A percentile compares a stretch with the other conserved stretches of the same genome.
Evolutionary conservation across 805 yeast species (phyloP).

Genomic region (Jamesozyma lodderae): DNA sequence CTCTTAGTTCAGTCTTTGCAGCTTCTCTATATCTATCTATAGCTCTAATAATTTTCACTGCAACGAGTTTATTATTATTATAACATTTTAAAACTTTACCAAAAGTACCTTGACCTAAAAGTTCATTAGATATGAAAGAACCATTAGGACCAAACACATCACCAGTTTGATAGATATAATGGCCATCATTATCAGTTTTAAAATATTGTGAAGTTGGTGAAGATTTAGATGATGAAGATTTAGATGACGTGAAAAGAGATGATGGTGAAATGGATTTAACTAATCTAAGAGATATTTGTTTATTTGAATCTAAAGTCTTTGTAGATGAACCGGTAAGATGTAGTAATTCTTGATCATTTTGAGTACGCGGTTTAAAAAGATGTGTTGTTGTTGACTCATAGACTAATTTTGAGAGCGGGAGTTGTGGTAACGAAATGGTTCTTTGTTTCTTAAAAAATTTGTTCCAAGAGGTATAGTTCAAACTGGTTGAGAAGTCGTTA

Average conservation of each 20-base stretch:
- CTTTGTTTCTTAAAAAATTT: constrained; percentile 33
- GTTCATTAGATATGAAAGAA: constrained; percentile 54
- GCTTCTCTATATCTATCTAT: constrained; percentile 94
- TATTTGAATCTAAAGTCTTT: constrained; percentile 27
- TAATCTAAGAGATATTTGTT: constrained; percentile 17
- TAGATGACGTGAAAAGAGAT: too few species aligned
- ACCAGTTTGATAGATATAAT: constrained; percentile 52
- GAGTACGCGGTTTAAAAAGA: constrained; percentile 9
- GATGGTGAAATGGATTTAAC: constrained; percentile 2
- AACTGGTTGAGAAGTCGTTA: neutral
- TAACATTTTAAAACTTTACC: constrained; percentile 95
- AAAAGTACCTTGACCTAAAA: constrained; percentile 93
- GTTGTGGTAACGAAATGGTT: constrained; percentile 47
- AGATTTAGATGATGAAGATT: too few species aligned
- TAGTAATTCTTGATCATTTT: constrained; percentile 26
- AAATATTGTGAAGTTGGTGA: constrained; percentile 12
- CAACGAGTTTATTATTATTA: constrained; percentile 56
- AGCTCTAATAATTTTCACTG: constrained; percentile 86
- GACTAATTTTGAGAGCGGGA: constrained; percentile 39
- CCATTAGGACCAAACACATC: constrained; percentile 55
- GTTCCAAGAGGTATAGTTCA: neutral
- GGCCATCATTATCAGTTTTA: constrained; percentile 56
- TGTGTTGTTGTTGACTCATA: constrained; percentile 25
- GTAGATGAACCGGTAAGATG: constrained; percentile 27
- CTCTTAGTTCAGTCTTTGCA: constrained; percentile 82